These are phyloP conservation scores for Sisymbrium altissimum DNA, from an alignment of 345 rosid genomes.

Conservation along the genomic window DNA sequence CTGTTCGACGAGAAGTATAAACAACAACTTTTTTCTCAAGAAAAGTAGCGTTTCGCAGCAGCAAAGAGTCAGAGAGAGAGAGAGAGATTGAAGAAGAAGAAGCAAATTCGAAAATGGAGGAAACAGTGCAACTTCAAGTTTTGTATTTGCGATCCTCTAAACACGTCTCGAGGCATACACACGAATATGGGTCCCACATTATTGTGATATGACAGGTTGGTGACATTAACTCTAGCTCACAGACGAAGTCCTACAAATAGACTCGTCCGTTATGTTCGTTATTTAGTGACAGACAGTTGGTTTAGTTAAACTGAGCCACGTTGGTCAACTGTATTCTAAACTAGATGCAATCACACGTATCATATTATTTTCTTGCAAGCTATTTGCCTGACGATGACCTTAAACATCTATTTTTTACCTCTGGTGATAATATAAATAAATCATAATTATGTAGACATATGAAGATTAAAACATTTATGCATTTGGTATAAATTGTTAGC, in stretches of 20 bases:
- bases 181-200: constrained; percentile 18
- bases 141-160: neutral
- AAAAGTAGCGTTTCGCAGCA: neutral
- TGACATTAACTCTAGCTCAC: neutral
- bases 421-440: neutral
- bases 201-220: neutral
- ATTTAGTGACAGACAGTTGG: neutral
- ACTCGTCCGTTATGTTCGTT: neutral
- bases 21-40: neutral
- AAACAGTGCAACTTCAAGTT: constrained; percentile 2
- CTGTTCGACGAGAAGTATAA: neutral
- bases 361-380: neutral
- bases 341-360: constrained; percentile 5
- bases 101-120: neutral
- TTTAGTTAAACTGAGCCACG: neutral
- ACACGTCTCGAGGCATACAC: constrained; percentile 24
- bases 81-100: too few relatives aligned
- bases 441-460: neutral
- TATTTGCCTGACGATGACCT: neutral
- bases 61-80: constrained; percentile 6
- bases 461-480: neutral
- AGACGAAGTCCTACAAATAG: neutral
- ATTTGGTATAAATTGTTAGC: neutral
- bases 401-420: neutral
- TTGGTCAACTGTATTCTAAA: constrained; percentile 23